Evolutionary conservation across 768 basidiomycete species (phyloP).

Genomic region (Boletus subparvulus): DNA sequence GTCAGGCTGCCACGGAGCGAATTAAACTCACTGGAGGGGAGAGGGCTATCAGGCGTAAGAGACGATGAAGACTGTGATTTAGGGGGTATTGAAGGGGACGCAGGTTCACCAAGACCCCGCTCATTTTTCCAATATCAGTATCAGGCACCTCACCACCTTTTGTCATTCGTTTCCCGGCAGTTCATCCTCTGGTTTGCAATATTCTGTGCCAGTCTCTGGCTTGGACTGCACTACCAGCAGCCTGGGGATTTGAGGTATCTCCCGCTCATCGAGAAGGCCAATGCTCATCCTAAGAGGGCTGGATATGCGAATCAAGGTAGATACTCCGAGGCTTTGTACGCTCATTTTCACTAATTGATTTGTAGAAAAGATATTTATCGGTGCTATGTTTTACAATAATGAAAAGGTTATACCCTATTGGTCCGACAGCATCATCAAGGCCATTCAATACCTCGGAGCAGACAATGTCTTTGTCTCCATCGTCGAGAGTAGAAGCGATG

Average conservation of each 20-base stretch:
- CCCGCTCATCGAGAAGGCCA: conserved; percentile 15
- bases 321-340: too few species aligned
- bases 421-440: conserved; percentile 34
- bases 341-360: background rate
- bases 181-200: conserved; percentile 8
- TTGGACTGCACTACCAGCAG: conserved; percentile 1
- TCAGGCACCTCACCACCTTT: background rate
- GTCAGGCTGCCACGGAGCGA: conserved; percentile 11
- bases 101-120: background rate
- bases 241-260: conserved; percentile 15
- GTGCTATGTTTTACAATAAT: conserved; percentile 42
- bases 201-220: background rate
- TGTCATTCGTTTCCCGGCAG: background rate
- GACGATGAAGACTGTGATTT: background rate
- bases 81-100: background rate
- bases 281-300: conserved; percentile 6
- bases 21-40: conserved; percentile 3
- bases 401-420: conserved; percentile 40
- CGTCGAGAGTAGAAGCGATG: conserved; percentile 37
- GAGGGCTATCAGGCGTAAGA: background rate
- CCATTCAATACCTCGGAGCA: conserved; percentile 39
- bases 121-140: background rate
- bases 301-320: conserved; percentile 20
- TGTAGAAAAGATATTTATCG: conserved; percentile 19
- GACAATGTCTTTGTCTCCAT: conserved; percentile 45